Evolutionary conservation across 768 basidiomycete species (phyloP), one percentile per base, ranked within the genome.

Genomic region (Serendipita sp.): DNA sequence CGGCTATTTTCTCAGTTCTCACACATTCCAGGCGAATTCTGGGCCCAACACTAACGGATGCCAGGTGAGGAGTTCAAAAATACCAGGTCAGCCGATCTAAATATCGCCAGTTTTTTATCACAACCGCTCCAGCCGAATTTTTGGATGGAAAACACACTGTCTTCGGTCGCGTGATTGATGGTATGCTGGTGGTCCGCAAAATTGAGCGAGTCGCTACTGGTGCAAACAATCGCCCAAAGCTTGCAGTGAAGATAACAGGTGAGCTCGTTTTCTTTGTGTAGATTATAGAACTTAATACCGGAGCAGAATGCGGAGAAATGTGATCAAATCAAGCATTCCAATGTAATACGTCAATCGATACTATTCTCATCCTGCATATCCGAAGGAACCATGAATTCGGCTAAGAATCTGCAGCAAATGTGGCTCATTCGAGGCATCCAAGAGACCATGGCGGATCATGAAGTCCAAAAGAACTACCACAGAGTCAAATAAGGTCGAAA

Each of bases 161-260:
- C 1, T 96, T 96, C 68, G 92, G 92, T 3, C 84, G 69, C 72
- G 62, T 63, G 50, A 62, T 71, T 42, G 75, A 76, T 31, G 74
- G 74, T 20, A 71, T 79, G 70, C 72, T 79, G 58, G 75, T 74
- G 3, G 71, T 78, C 3, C 66, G 77, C 28, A 78, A 79, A 72
- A 90, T 99, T 62, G 96, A 99, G 75, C 90, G 93, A 66, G 91
- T 97, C 0, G 82, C 93, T 7, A 97, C 92, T 0, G 91, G 90
- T 1, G 81, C 83, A 2, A 95, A 93, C 71, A 94, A 90, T 69
- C 75, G 90, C 60, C 92, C 93, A 0, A 96, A 96, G 70, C 72
- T 96, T 26, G 80, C 81, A 1, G 90, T 93, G 11, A 93, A 90
- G 73, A 88, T 96, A 61, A 83, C 82, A 11, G 92, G 92, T 89